Base-by-base conservation (phyloP, 2,329 filamentous ascomycete species). In the Pyrenophora seminiperda region DNA sequence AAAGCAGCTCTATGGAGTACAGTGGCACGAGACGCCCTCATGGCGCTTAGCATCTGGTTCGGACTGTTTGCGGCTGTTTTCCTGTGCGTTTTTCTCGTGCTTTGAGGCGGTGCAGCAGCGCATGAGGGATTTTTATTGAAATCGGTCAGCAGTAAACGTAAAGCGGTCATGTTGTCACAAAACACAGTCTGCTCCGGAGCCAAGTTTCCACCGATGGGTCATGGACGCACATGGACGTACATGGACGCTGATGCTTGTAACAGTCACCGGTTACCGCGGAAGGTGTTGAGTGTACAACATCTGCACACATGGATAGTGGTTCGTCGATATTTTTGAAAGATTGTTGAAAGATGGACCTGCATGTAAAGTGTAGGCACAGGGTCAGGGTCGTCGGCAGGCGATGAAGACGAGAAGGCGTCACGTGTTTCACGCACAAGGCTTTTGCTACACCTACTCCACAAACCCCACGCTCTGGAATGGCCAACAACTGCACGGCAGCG, bases 91-190 rank as follows among this genome's bases (percentile, higher is more conserved):
- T 27, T 27, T 27, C 5, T 27, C 24, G 24, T 27, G 4, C 13
- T 20, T 17, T 29, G 47, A 50, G 47, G 42, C 47, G 32, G 47
- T 50, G 47, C 47, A 47, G n/a, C n/a, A 41, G 41, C 10, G 18
- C 11, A 31, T 40, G 47, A 47, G 47, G 22, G 31, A 50, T 50
- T 50, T 47, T 47, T 24, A 6, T 10, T 22, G 18, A 13, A 18
- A 6, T 36, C 7, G 14, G 5, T 17, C 20, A 39, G 27, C 31
- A 17, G 22, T 14, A 41, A 14, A 31, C 17, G 24, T 36, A 29
- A 24, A 47, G 20, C 19, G 15, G 19, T 36, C 36, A 29, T 34
- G 24, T 4, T 14, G 24, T 47, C 17, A 29, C 47, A 33, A 46
- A 36, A 22, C 27, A 32, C 27, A 32, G 31, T 39, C 32, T 29